Evolutionary conservation across 139 green algal species (phyloP).

Genomic region (Tetraselmis chui): DNA sequence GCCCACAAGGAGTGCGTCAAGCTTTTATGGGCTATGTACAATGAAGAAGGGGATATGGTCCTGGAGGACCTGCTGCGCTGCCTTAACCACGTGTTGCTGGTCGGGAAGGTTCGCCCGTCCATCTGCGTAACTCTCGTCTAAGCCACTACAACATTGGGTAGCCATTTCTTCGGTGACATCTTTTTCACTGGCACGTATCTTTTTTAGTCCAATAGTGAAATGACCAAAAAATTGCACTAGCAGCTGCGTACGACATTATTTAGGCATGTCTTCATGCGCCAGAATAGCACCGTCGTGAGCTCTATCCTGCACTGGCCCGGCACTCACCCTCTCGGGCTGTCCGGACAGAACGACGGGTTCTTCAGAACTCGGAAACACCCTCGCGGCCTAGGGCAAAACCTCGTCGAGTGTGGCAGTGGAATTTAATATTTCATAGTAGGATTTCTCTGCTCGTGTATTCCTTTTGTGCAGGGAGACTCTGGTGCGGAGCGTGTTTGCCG

Average conservation of each 20-base stretch:
- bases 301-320: background rate
- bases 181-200: too few species aligned
- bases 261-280: too few species aligned
- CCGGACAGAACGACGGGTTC: background rate
- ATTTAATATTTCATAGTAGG: too few species aligned
- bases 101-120: conserved; percentile 12
- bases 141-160: background rate
- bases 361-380: background rate
- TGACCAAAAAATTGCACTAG: too few species aligned
- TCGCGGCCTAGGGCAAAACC: background rate
- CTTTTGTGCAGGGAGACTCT: conserved; percentile 23
- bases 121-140: background rate
- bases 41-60: background rate
- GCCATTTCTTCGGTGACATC: too few species aligned
- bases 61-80: conserved; percentile 17
- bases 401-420: too few species aligned
- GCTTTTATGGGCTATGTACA: conserved; percentile 3
- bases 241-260: too few species aligned
- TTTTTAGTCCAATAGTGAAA: too few species aligned
- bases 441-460: too few species aligned
- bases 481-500: conserved; percentile 32
- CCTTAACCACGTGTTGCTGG: conserved; percentile 23
- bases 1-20: conserved; percentile 23
- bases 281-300: too few species aligned
- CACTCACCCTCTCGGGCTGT: background rate